Base-by-base conservation (phyloP, 2,329 filamentous ascomycete species). In the Coccinonectria pachysandricola region DNA sequence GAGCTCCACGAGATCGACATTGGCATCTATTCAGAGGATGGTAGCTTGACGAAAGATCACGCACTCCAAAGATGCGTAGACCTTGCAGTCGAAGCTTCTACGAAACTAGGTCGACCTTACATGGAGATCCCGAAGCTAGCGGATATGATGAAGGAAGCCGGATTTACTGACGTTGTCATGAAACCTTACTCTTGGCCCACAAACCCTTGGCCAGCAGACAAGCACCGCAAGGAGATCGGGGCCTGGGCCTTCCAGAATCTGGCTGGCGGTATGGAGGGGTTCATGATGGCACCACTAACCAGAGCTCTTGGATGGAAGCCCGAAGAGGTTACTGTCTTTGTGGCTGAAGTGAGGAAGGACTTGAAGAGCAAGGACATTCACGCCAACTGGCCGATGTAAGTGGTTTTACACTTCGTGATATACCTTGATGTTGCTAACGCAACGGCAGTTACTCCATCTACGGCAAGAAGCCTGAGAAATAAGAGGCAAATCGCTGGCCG, bases 321-420 rank as follows among this genome's bases (percentile, higher is more conserved):
- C 9, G 30, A 39, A 1, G 33, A 39, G 12, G 32, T 37, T 3
- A 15, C 21, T 5, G 13, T 21, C 2, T 36, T 43, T 12, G 11
- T 42, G 1, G 30, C 27, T 0, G 23, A 23, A 6, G 39, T 42
- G 4, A 36, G 29, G 10, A 39, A 30, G 19, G 39, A 43, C 2
- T 9, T 42, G 4, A 32, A 28, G 8, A 31, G 31, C 7, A 40
- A 24, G 12, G 10, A 17, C 0, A 37, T 43, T 2, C 40, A 43
- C 23, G 35, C 40, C 11, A 40, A 42, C n/a, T 43, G 38, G 38
- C 31, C 35, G 0, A 16, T 43, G 32, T 43, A 30, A 17, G 38
- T 18, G 7, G 7, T 7, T n/a, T 19, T n/a, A n/a, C 7, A n/a
- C 17, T n/a, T 19, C 17, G n/a, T 3, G 7, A 19, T 7, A 7